Evolutionary conservation across 2,329 filamentous ascomycete genomes (phyloP).

Genomic region (Esteya vermicola): DNA sequence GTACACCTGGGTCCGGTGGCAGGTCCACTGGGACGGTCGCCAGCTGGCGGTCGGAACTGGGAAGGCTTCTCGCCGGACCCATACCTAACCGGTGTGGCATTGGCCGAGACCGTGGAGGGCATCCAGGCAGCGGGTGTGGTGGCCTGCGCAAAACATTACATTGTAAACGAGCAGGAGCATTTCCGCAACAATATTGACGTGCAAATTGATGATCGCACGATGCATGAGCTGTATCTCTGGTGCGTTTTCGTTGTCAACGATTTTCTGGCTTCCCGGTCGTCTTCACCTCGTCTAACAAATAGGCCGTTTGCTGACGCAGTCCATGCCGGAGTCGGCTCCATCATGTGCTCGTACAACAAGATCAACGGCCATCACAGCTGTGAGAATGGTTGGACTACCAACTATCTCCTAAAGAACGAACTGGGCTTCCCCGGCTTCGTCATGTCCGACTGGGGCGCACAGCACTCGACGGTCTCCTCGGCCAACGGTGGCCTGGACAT

Average conservation of each 20-base stretch:
- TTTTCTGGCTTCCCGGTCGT: too few species aligned
- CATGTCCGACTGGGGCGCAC: slow-evolving; percentile 22
- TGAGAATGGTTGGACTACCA: slow-evolving; percentile 52
- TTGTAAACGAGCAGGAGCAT: slow-evolving; percentile 19
- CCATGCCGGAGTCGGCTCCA: slow-evolving; percentile 32
- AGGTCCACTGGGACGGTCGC: too few species aligned
- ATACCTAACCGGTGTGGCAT: slow-evolving; percentile 49
- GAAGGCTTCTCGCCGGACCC: slow-evolving; percentile 50
- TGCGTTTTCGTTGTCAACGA: too few species aligned
- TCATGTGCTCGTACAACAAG: slow-evolving; percentile 49
- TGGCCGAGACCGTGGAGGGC: slow-evolving; percentile 51
- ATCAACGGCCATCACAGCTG: slow-evolving; percentile 60
- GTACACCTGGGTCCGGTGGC: too few species aligned
- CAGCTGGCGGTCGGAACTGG: slow-evolving; percentile 38
- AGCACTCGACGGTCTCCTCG: slow-evolving; percentile 48
- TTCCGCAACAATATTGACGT: slow-evolving; percentile 9
- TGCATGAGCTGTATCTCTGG: not conserved
- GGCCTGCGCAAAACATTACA: slow-evolving; percentile 19
- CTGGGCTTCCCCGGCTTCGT: slow-evolving; percentile 33
- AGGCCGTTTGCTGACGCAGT: slow-evolving; percentile 48
- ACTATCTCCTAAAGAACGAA: slow-evolving; percentile 50
- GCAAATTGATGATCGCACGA: not conserved
- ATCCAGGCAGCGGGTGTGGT: slow-evolving; percentile 41
- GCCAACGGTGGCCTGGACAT: slow-evolving; percentile 67
- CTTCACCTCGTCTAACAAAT: not conserved